Base-by-base conservation (phyloP, 1,139 yeast species). In the Pichia cactophila region DNA sequence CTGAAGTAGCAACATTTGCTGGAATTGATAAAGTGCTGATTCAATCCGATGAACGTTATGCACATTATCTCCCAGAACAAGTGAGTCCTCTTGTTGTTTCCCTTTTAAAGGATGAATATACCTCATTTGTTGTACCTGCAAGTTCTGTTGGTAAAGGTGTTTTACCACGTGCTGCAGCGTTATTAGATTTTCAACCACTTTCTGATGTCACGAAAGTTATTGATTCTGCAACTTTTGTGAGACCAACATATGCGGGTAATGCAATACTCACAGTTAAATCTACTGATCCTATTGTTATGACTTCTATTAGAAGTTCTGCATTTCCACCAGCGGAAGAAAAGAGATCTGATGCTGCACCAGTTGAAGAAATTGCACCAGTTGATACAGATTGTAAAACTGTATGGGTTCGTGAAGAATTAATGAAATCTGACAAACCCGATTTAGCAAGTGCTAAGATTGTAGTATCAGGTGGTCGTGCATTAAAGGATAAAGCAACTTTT, bases 211-310 rank as follows among this genome's bases (percentile, higher is more conserved):
- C 77, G 56, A 78, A 79, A 61, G 83, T 92, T 42, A 77, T 77
- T 56, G 73, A 80, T 47, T 74, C 78, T 29, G 46, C 45, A 16
- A 86, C 95, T 7, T 92, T 92, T 68, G 81, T 83, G 37, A 83
- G 97, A 65, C 97, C 97, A 46, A 88, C 92, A 46, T 92, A 88
- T 64, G 98, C 98, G 35, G 98, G 98, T 45, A 92, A 92, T 67
- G 96, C 95, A 2, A 72, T 88, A 55, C 80, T 88, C 40, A 89
- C 96, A 6, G 88, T 92, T 51, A 79, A 83, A 66, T 73, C 88
- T 37, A 72, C 68, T 33, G 97, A 90, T 61, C 65, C 74, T 10
- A 70, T 79, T 56, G 75, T 86, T 50, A 70, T 92, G 54, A 71
- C 86, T 26, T 84, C 95, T 14, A 81, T 87, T 14, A 80, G 98